Evolutionary conservation across 75 land plant genomes (phyloP).

Genomic region (Gnetum montanum): DNA sequence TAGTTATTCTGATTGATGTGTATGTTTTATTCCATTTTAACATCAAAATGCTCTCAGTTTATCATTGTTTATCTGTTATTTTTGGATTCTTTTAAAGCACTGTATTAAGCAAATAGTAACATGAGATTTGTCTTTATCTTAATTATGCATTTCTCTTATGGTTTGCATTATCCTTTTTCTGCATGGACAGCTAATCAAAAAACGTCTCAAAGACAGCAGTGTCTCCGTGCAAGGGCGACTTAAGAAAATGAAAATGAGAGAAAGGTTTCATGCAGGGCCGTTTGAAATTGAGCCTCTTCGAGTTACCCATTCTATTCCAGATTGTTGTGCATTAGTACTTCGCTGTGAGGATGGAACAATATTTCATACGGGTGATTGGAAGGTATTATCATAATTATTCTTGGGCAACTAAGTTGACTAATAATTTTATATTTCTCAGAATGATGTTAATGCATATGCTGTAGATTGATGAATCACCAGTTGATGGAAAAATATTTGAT

Average conservation of each 20-base stretch:
- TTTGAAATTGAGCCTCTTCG: slow-evolving; percentile 92
- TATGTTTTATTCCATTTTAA: too few relatives aligned
- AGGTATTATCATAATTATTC: slow-evolving; percentile 38
- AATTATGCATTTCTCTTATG: too few relatives aligned
- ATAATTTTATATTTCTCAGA: too few relatives aligned
- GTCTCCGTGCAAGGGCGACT: slow-evolving; percentile 74
- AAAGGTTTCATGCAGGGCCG: slow-evolving; percentile 84
- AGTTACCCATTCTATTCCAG: slow-evolving; percentile 98
- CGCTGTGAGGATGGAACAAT: slow-evolving; percentile 96
- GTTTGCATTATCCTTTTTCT: too few relatives aligned
- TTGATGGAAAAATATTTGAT: slow-evolving; percentile 87
- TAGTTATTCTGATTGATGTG: too few relatives aligned
- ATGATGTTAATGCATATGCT: slow-evolving; percentile 7
- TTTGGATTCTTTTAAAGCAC: too few relatives aligned
- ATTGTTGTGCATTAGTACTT: slow-evolving; percentile 93
- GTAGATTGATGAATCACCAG: slow-evolving; percentile 96
- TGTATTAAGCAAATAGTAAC: too few relatives aligned
- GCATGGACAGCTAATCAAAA: slow-evolving; percentile 80
- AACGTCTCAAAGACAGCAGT: slow-evolving; percentile 79
- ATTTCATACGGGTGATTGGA: slow-evolving; percentile 99
- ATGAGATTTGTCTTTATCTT: too few relatives aligned
- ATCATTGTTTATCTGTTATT: too few relatives aligned
- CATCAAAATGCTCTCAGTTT: too few relatives aligned
- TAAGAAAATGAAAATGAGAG: slow-evolving; percentile 59
- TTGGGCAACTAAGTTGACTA: background rate